Evolutionary conservation across 208 protist genomes (phyloP), one percentile per base, ranked within the genome.

Genomic region (Trypanosomatidae sp.): DNA sequence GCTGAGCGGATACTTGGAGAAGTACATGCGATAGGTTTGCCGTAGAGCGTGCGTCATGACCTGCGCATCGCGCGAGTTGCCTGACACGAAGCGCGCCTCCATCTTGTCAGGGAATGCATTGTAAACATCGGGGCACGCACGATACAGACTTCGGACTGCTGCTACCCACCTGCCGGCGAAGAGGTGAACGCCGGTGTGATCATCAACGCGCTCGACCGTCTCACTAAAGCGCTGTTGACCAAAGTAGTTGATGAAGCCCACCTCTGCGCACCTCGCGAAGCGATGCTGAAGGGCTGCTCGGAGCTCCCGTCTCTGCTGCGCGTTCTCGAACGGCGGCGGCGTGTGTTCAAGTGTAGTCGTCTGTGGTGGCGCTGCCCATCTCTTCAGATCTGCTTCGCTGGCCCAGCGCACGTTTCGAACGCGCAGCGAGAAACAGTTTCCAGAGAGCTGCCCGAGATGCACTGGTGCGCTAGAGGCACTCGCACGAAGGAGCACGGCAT

Each of bases 241-340:
- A 81, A 98, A 99, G 76, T 98, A 99, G 79, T 99, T 99, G 68
- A 98, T 56, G 76, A 98, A 98, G 3, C 98, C 98, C 50, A 71
- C 43, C 7, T 62, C 36, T 39, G 67, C 64, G 1, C 89, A 71
- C 22, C 28, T 65, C 10, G 70, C 41, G 36, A 94, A 69, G 41
- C 91, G 88, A 22, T 60, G 43, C 46, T 71, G 47, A 13, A 91
- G 56, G 59, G 69, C 76, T 6, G 22, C 47, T 22, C 58, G 46
- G 8, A 81, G 50, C 17, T 30, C 9, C 62, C 33, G n/a, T 9
- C 9, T 43, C 41, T 68, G 62, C 39, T 49, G 62, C 44, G 25
- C 62, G 25, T 36, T n/a, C 41, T 50, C 62, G 28, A 36, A 47
- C 59, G 59, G 3, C 30, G 33, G 13, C 36, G 58, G 28, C 22